These are phyloP conservation scores for Panaeolus cyanescens DNA, from an alignment of 768 basidiomycete genomes.

Conservation along the genomic window DNA sequence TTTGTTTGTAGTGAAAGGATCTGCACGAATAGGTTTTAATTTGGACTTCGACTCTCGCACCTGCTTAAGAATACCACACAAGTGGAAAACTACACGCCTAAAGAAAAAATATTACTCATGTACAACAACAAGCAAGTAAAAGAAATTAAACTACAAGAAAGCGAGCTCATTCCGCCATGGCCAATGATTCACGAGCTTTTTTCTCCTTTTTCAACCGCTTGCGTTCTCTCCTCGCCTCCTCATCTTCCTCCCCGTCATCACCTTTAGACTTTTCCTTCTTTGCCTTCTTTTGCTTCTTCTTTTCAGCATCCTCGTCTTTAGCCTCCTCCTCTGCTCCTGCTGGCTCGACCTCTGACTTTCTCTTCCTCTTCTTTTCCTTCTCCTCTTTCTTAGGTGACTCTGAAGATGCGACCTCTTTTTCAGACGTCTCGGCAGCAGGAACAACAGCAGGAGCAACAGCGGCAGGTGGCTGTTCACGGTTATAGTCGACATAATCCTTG, in stretches of 20 bases:
- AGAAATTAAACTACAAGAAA: background rate
- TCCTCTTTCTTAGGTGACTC: background rate
- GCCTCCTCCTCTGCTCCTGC: background rate
- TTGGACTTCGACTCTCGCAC: background rate
- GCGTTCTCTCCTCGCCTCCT: constrained; percentile 57
- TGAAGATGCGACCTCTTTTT: constrained; percentile 23
- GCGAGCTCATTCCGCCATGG: constrained; percentile 29
- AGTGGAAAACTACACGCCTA: constrained; percentile 6
- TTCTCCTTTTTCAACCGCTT: constrained; percentile 67
- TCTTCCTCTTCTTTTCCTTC: constrained; percentile 3
- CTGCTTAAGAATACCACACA: background rate
- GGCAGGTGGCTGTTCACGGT: constrained; percentile 50
- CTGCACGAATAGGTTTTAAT: background rate
- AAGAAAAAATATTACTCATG: constrained; percentile 3
- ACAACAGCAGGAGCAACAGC: constrained; percentile 29
- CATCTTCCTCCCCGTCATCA: constrained; percentile 42
- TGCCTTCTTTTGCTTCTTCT: constrained; percentile 85
- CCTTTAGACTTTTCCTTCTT: constrained; percentile 42
- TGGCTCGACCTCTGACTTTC: background rate
- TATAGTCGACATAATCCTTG: constrained; percentile 92
- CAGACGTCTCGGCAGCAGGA: constrained; percentile 18
- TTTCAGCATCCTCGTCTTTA: constrained; percentile 57
- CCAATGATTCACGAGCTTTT: constrained; percentile 42
- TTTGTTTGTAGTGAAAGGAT: background rate
- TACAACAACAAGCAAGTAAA: background rate